These are phyloP conservation scores for Adenanthera pavonina DNA, from an alignment of 306 rosid species.

Conservation along the genomic window DNA sequence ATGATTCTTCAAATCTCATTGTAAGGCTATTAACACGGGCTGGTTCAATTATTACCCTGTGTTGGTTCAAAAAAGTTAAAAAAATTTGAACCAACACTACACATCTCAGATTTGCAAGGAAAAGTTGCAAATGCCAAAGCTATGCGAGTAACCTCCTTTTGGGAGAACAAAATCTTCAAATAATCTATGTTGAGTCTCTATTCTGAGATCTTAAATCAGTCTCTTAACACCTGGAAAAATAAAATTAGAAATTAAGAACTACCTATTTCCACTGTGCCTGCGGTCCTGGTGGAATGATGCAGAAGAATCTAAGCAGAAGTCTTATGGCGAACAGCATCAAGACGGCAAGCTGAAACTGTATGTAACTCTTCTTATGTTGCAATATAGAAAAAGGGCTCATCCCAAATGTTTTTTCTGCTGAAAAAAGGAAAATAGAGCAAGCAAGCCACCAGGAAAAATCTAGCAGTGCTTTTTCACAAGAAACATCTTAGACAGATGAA, in stretches of 20 bases:
- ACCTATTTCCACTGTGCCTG: too few relatives aligned
- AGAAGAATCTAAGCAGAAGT: neutral
- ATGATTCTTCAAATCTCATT: neutral
- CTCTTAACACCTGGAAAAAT: too few relatives aligned
- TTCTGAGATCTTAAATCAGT: neutral
- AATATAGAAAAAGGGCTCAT: neutral
- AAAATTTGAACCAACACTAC: neutral
- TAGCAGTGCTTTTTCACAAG: neutral
- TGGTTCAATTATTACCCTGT: too few relatives aligned
- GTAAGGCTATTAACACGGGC: too few relatives aligned
- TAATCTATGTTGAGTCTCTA: neutral
- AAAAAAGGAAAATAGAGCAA: conserved; percentile 12
- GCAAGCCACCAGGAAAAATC: conserved; percentile 3
- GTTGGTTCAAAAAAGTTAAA: too few relatives aligned
- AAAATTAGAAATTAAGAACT: too few relatives aligned
- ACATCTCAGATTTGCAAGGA: neutral
- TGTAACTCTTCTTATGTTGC: neutral
- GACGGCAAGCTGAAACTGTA: conserved; percentile 8
- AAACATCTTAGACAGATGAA: neutral
- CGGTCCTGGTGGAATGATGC: too few relatives aligned
- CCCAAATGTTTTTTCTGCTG: neutral
- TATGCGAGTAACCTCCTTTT: neutral
- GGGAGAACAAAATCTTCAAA: neutral
- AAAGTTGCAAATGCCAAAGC: neutral
- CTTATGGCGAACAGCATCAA: neutral